phyloP scores from a whole-genome alignment of 148 eudicot species.

The Cornus kousa region DNA sequence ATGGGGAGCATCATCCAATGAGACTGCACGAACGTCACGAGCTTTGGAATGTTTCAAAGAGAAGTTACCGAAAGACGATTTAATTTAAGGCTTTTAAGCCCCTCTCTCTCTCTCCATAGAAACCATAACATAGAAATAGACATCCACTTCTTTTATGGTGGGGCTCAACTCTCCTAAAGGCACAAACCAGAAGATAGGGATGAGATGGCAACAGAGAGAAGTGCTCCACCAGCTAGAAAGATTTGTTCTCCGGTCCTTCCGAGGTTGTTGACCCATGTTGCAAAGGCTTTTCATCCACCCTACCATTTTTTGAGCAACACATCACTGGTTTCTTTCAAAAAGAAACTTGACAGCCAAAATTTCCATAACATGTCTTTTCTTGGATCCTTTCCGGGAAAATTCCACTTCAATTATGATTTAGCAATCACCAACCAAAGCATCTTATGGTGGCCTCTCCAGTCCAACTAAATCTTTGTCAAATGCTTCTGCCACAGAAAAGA shows the following conservation, averaged over 20 bases:
- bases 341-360: conserved; percentile 9
- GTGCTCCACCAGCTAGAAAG: conserved; percentile 36
- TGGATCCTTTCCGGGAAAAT: neutral
- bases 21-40: conserved; percentile 20
- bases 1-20: conserved; percentile 26
- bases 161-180: conserved; percentile 13
- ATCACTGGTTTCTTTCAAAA: neutral
- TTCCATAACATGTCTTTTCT: conserved; percentile 1
- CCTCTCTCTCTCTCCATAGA: conserved; percentile 6
- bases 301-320: neutral
- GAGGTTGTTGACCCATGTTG: conserved; percentile 8
- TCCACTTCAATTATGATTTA: conserved; percentile 1
- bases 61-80: conserved; percentile 16
- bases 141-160: conserved; percentile 20
- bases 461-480: neutral
- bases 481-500: conserved; percentile 10
- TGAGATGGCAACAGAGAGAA: conserved; percentile 19
- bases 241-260: conserved; percentile 13
- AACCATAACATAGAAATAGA: conserved; percentile 14
- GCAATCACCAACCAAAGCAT: conserved; percentile 7
- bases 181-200: conserved; percentile 22
- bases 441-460: conserved; percentile 11
- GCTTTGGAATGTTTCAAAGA: conserved; percentile 22
- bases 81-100: neutral
- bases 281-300: neutral